phyloP scores from a whole-genome alignment of 106 monocot species.

The Dioscorea dumetorum region DNA sequence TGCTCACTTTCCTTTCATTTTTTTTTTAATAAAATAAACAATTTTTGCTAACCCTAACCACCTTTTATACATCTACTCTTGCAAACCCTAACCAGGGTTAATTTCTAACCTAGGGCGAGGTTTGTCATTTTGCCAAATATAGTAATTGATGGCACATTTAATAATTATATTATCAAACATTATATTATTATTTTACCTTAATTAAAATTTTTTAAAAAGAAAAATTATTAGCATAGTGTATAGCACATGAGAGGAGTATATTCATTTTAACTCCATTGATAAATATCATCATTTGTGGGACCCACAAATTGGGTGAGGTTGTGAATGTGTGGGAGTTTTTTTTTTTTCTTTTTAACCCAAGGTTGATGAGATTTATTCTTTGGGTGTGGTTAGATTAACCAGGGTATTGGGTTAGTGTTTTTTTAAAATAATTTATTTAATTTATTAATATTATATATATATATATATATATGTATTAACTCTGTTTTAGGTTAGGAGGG shows the following conservation, averaged over 20 bases:
- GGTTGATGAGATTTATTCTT: too few species aligned
- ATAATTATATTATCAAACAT: neutral
- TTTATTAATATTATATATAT: too few species aligned
- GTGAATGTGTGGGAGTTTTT: neutral
- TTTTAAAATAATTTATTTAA: too few species aligned
- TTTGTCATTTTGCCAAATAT: slow-evolving; percentile 18
- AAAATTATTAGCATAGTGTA: too few species aligned
- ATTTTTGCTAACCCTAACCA: slow-evolving; percentile 18
- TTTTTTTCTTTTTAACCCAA: neutral
- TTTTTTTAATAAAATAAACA: slow-evolving; percentile 6
- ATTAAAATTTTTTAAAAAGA: too few species aligned
- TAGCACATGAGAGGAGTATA: too few species aligned
- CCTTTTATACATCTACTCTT: slow-evolving; percentile 17
- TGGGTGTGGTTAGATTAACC: slow-evolving; percentile 1
- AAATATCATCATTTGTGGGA: slow-evolving; percentile 1
- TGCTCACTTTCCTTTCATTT: slow-evolving; percentile 14
- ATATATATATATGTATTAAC: too few species aligned
- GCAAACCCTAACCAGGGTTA: slow-evolving; percentile 39
- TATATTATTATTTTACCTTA: neutral
- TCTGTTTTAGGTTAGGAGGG: neutral
- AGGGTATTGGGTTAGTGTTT: slow-evolving; percentile 1
- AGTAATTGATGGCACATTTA: slow-evolving; percentile 2
- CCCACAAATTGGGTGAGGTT: slow-evolving; percentile 5
- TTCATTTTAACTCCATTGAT: too few species aligned
- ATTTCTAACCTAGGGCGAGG: slow-evolving; percentile 11